Evolutionary conservation across 192 early-diverging fungal species (phyloP), one percentile per base, ranked within the genome.

Genomic region (Piromyces finnis): DNA sequence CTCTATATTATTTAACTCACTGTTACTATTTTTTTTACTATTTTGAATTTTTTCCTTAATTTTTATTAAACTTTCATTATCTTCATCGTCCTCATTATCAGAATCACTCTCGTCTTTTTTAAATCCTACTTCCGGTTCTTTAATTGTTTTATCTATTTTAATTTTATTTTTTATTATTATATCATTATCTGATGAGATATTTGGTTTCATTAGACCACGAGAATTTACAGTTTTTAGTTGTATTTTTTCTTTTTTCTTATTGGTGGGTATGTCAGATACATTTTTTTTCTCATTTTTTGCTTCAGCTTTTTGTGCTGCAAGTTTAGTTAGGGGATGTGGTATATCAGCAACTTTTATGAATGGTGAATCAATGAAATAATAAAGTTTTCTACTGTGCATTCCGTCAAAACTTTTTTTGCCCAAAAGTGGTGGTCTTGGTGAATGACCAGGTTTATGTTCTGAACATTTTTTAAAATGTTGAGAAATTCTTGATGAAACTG

Each of bases 401-500:
- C 91, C 88, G 84, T 94, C 92, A 27, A 91, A 87, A 30, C 88
- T 88, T 59, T 92, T 92, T n/a, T 68, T 68, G 26, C 91, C 92
- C 0, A 94, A 86, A 16, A 94, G 84, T 29, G 93, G 92, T 26
- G 90, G 87, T 18, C 93, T 87, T 7, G 93, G 93, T n/a, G 51
- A 68, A n/a, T 68, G 51, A 9, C 51, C 51, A 15, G 93, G 93
- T 29, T 88, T 87, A 83, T 92, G 91, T 77, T 94, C 93, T 29
- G 92, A 86, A 36, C 91, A 91, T 77, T 93, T 90, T 82, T 94
- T 94, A 80, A 94, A 95, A 82, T 95, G 94, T 82, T 95, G 93
- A 4, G 94, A 94, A 82, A 95, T 95, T 39, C 94, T 89, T 39
- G 94, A 95, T 16, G 94, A 94, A 29, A 95, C 94, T 27, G 94